Base-by-base conservation (phyloP, 306 rosid species). In the Acacia melanoxylon region DNA sequence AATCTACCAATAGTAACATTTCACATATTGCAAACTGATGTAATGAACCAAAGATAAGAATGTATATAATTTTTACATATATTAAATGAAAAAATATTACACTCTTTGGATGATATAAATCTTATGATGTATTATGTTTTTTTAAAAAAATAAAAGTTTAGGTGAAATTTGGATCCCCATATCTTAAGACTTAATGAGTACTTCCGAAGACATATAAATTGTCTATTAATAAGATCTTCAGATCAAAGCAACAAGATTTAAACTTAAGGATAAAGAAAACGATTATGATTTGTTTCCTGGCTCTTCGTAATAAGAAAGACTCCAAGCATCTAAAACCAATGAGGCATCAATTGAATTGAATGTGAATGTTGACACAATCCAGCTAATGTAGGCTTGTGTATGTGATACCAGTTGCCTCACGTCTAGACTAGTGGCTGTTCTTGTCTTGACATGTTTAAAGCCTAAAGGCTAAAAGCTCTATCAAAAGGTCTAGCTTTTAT, bases 91-190 rank as follows among this genome's bases (percentile, higher is more conserved):
- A 19, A 51, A 52, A 19, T 51, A 22, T 20, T 7, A 52, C 20
- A 20, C 59, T 2, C 59, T 2, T 22, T 52, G 19, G 7, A 22
- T 19, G 10, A 52, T 52, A 6, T 16, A 19, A 19, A 52, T 19
- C 25, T 20, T 52, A 20, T 19, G 24, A 52, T 52, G 61, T 52
- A 1, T 52, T 19, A 52, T 52, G 20, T 6, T 20, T 52, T 2
- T 2, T 42, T 42, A 5, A 35, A 35, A 35, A 35, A 35, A 35
- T 5, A 35, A 5, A 37, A 37, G 1, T 37, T 37, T 37, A 37
- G 41, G 0, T 6, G 8, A 37, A 1, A n/a, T n/a, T 1, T 6
- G 0, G 8, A 37, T 6, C 8, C 1, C 0, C 8, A 37, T 6
- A 37, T 37, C 41, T 5, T 8, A 37, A 37, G 4, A 3, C 4